phyloP scores from a whole-genome alignment of 2,329 filamentous ascomycete genomes.

The Coniochaeta prunicola region DNA sequence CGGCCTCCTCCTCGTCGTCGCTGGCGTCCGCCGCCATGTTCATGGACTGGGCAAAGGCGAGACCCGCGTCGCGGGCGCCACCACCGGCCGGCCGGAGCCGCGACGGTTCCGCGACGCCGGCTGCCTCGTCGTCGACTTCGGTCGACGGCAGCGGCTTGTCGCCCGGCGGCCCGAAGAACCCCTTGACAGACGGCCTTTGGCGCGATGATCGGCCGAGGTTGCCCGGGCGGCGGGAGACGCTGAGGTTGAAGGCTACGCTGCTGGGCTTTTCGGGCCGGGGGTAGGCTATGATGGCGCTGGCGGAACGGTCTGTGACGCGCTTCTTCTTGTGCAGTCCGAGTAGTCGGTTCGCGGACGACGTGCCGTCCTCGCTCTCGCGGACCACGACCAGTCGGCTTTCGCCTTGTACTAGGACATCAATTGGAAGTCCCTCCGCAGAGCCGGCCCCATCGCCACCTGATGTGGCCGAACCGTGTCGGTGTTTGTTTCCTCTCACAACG shows the following conservation, averaged over 20 bases:
- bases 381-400: constrained; percentile 49
- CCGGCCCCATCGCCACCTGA: constrained; percentile 4
- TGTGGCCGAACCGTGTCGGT: constrained; percentile 9
- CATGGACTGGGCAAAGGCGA: constrained; percentile 45
- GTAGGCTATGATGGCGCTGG: constrained; percentile 49
- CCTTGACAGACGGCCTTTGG: constrained; percentile 14
- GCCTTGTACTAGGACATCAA: constrained; percentile 48
- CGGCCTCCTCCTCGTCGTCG: constrained; percentile 38
- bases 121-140: constrained; percentile 19
- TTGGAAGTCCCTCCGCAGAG: constrained; percentile 31
- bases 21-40: constrained; percentile 44
- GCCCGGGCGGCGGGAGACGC: constrained; percentile 30
- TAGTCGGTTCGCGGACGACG: constrained; percentile 17
- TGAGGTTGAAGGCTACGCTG: constrained; percentile 44
- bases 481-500: constrained; percentile 24
- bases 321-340: constrained; percentile 30
- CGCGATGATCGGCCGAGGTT: constrained; percentile 22
- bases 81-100: constrained; percentile 6
- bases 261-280: constrained; percentile 33
- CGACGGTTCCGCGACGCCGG: not conserved
- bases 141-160: constrained; percentile 13
- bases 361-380: constrained; percentile 40
- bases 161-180: constrained; percentile 9
- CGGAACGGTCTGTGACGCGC: constrained; percentile 20
- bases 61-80: constrained; percentile 21